These are phyloP conservation scores for Phytophthora cryptogea DNA, from an alignment of 352 stramenopile genomes.

Conservation along the genomic window DNA sequence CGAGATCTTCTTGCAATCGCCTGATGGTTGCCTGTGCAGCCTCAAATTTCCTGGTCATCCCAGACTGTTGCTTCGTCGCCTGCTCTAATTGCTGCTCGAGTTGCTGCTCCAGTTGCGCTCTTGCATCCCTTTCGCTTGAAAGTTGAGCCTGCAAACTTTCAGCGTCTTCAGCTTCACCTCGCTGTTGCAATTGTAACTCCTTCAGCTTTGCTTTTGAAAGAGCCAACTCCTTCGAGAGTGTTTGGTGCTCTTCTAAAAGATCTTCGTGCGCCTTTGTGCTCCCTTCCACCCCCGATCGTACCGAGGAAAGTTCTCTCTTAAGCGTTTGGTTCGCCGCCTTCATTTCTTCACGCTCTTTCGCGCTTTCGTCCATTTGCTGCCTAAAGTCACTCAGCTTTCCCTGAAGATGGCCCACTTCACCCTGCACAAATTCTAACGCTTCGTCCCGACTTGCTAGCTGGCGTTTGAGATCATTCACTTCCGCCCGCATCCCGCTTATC, in stretches of 20 bases:
- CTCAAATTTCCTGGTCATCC: slow-evolving; percentile 34
- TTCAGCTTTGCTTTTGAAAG: slow-evolving; percentile 32
- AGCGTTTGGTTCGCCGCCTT: slow-evolving; percentile 32
- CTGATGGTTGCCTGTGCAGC: slow-evolving; percentile 30
- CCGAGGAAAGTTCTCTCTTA: slow-evolving; percentile 38
- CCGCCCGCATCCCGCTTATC: slow-evolving; percentile 24
- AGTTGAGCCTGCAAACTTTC: slow-evolving; percentile 26
- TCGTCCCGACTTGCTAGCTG: slow-evolving; percentile 34
- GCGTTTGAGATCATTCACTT: slow-evolving; percentile 25
- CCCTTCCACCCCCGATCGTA: slow-evolving; percentile 25
- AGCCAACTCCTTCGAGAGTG: slow-evolving; percentile 27
- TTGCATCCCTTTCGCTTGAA: slow-evolving; percentile 28
- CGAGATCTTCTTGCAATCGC: slow-evolving; percentile 42
- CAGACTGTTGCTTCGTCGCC: slow-evolving; percentile 26
- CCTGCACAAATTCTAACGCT: slow-evolving; percentile 22
- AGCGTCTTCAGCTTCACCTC: slow-evolving; percentile 15
- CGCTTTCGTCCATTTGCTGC: slow-evolving; percentile 25
- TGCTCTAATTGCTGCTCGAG: slow-evolving; percentile 32
- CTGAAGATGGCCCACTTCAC: slow-evolving; percentile 25
- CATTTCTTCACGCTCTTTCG: slow-evolving; percentile 36
- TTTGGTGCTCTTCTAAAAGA: slow-evolving; percentile 26
- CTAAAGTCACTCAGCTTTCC: slow-evolving; percentile 25
- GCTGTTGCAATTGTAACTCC: slow-evolving; percentile 25
- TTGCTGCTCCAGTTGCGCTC: slow-evolving; percentile 21
- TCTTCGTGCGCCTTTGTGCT: slow-evolving; percentile 21